phyloP scores from a whole-genome alignment of 2,329 filamentous ascomycete species.

The Dothideomycetes sp. region DNA sequence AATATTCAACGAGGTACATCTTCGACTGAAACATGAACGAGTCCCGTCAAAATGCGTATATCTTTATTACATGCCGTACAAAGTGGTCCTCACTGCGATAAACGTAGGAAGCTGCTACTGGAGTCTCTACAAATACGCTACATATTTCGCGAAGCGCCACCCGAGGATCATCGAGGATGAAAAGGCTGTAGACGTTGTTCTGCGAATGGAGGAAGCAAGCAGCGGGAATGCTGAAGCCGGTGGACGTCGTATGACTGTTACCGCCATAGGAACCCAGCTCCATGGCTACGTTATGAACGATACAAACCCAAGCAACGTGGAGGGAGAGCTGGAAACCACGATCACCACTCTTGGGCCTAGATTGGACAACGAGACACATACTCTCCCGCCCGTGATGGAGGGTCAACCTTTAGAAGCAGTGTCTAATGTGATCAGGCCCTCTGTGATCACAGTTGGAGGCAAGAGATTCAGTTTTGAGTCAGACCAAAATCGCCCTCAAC shows the following conservation, averaged over 20 bases:
- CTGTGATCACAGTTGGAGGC: neutral
- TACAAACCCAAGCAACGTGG: neutral
- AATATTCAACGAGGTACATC: slow-evolving; percentile 39
- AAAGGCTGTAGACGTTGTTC: slow-evolving; percentile 20
- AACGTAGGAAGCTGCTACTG: slow-evolving; percentile 28
- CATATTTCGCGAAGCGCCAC: slow-evolving; percentile 36
- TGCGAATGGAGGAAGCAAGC: slow-evolving; percentile 9
- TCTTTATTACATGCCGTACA: slow-evolving; percentile 36
- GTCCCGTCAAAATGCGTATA: slow-evolving; percentile 25
- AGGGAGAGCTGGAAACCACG: slow-evolving; percentile 2
- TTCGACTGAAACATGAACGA: slow-evolving; percentile 33
- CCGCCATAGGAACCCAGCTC: slow-evolving; percentile 9
- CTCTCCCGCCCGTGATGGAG: neutral
- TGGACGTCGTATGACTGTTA: slow-evolving; percentile 11
- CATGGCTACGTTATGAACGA: slow-evolving; percentile 2
- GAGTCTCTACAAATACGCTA: slow-evolving; percentile 27
- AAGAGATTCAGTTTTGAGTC: neutral
- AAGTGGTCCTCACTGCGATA: slow-evolving; percentile 32
- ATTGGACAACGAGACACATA: neutral
- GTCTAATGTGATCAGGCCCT: no score
- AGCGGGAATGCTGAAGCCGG: neutral
- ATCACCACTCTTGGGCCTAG: slow-evolving; percentile 6
- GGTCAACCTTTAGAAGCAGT: neutral
- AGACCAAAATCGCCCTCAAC: no score
- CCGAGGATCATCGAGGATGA: slow-evolving; percentile 39